Conservation (phyloP, 345 rosid genomes). For the Arabis alpina region DNA sequence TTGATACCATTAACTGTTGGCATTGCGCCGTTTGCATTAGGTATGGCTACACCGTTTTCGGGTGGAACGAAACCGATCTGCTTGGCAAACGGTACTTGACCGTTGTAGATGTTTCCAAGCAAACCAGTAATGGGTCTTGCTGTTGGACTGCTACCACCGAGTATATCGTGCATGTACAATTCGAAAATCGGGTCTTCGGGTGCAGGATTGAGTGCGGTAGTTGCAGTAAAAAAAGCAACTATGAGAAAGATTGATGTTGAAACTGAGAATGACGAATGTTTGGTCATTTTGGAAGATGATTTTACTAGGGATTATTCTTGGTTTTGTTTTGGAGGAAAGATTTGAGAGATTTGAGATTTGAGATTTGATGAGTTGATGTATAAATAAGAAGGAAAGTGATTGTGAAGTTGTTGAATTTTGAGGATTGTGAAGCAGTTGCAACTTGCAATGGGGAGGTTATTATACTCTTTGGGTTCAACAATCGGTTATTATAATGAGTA, state of each 20-base stretch:
- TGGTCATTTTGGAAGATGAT: constrained; percentile 45
- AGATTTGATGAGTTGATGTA: constrained; percentile 1
- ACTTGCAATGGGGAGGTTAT: constrained; percentile 42
- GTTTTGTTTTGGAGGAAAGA: constrained; percentile 15
- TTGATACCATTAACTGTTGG: constrained; percentile 76
- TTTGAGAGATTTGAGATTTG: constrained; percentile 18
- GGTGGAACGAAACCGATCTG: constrained; percentile 80
- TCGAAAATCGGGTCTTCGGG: constrained; percentile 61
- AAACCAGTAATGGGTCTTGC: constrained; percentile 89
- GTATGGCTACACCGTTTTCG: constrained; percentile 61
- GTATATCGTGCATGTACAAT: constrained; percentile 85
- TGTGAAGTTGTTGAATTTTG: constrained; percentile 36
- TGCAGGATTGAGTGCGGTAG: constrained; percentile 46
- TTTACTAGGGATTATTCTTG: constrained; percentile 7
- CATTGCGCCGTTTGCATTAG: constrained; percentile 82
- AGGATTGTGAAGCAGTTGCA: constrained; percentile 34
- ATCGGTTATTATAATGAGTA: not conserved
- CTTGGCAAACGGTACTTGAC: constrained; percentile 92
- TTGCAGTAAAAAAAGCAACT: constrained; percentile 38
- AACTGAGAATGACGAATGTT: constrained; percentile 39
- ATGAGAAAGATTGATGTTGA: constrained; percentile 45
- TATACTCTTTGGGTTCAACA: not conserved
- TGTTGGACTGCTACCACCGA: constrained; percentile 83
- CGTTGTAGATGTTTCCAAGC: constrained; percentile 84
- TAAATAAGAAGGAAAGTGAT: constrained; percentile 22